Conservation (phyloP, 2,329 filamentous ascomycete species). For the Monilinia fructigena region DNA sequence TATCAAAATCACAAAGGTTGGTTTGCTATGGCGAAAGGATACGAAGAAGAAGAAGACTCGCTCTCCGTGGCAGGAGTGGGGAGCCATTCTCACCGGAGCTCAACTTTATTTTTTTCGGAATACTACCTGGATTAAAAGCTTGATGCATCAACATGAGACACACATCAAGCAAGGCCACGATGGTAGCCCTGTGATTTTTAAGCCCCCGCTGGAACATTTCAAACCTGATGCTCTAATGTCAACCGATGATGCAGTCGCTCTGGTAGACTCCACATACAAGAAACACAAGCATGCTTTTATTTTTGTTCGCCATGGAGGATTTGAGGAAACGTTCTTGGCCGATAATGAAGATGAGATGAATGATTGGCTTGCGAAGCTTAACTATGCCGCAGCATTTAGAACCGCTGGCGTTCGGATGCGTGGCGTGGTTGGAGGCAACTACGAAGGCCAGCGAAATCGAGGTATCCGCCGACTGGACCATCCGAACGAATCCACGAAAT, state of each 20-base stretch:
- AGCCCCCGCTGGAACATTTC: conserved; percentile 84
- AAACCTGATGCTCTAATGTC: conserved; percentile 93
- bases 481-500: conserved; percentile 50
- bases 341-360: conserved; percentile 91
- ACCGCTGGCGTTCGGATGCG: conserved; percentile 89
- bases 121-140: conserved; percentile 82
- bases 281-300: conserved; percentile 95
- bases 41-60: conserved; percentile 88
- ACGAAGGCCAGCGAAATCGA: conserved; percentile 75
- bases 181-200: conserved; percentile 79
- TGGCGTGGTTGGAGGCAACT: conserved; percentile 78
- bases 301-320: conserved; percentile 80
- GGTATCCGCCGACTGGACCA: conserved; percentile 68
- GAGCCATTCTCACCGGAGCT: conserved; percentile 91
- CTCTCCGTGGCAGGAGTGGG: conserved; percentile 99
- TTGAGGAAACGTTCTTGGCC: conserved; percentile 88
- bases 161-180: conserved; percentile 77
- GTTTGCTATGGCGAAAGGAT: conserved; percentile 91
- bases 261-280: conserved; percentile 83
- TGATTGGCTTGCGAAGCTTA: conserved; percentile 93
- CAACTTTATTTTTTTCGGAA: conserved; percentile 97
- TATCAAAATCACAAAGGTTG: conserved; percentile 96
- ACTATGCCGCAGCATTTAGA: conserved; percentile 92
- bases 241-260: conserved; percentile 85
- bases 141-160: conserved; percentile 84